Base-by-base conservation (phyloP, 2,329 filamentous ascomycete genomes). In the Fusarium fracticaudum region DNA sequence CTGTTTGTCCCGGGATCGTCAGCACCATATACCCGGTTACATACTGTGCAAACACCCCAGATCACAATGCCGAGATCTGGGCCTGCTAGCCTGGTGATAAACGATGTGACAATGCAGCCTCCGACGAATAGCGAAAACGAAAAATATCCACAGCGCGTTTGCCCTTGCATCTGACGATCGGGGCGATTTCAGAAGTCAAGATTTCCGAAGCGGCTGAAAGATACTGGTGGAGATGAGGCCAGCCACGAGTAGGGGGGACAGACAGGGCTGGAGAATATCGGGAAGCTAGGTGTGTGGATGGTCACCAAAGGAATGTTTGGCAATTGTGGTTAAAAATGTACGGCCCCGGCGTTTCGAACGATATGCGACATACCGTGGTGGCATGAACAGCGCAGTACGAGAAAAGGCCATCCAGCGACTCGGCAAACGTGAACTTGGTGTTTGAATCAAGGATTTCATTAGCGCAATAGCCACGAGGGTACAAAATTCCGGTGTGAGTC, bases 241-340 rank as follows among this genome's bases (percentile, higher is more conserved):
- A 47, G 44, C 44, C 24, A 47, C 44, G 18, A 47, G 18, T 24
- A 47, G 13, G 44, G 44, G 44, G 24, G 6, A 7, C 12, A 47
- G 24, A 47, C 4, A 14, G 26, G 24, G 44, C 24, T 47, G 44
- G 6, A 29, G 12, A 26, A 20, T 14, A 13, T 3, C 4, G 2
- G 12, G 18, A 26, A 26, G 5, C 44, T 47, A 4, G 8, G 18
- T 14, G 1, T 14, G 4, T 45, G 11, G 12, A 26, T 4, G 44
- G 1, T 7, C 5, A 20, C 18, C 2, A 4, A 14, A 10, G 17
- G 24, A 9, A 45, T 14, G 8, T 6, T 26, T 20, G 4, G 18
- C 24, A 47, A 29, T 20, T 6, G 5, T 47, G 12, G 4, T 20
- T 11, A 0, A 20, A 10, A 47, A 29, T 8, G 1, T 20, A 14